Evolutionary conservation across 225 moss, liverwort and hornwort genomes (phyloP), one percentile per base, ranked within the genome.

Genomic region (Pseudoscleropodium purum): DNA sequence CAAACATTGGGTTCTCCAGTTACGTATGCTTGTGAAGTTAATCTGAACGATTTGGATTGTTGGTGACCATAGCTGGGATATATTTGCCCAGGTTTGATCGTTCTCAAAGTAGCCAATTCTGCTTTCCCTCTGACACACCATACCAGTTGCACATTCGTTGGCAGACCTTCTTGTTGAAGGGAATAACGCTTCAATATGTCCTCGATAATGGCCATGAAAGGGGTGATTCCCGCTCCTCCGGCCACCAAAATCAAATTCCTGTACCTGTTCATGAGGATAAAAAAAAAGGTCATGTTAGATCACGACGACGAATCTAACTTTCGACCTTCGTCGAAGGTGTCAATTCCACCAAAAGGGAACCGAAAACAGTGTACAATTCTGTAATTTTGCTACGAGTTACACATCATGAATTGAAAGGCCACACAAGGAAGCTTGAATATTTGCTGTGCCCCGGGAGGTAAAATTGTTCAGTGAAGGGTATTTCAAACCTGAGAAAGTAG

Each of bases 401-500:
- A 34, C 43, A 11, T 34, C 13, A 13, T 25, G 18, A 74, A 34
- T 17, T 61, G 31, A 37, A 31, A n/a, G 36, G 37, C 12, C 21
- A 45, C 16, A 21, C 11, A 19, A 13, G 19, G 31, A 57, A 18
- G 39, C 25, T 19, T 82, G 34, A 33, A n/a, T 34, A 43, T 14
- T 52, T 29, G 4, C 20, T 81, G 9, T 69, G 34, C 19, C 39
- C 2, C 6, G 21, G 15, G 36, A 34, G 36, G 59, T 47, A 11
- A 54, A 25, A 15, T 34, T 19, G 2, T 31, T 23, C 24, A 61
- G 61, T 6, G 3, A 21, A 11, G 39, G 17, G 29, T 13, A 29
- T 59, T 41, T 23, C 51, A 52, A 68, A 94, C 94, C 94, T 92
- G 89, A 93, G 94, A 86, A 91, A 93, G 73, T 94, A 94, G 89